phyloP scores from a whole-genome alignment of 768 basidiomycete species.

The Neoboletus subvelutipes region DNA sequence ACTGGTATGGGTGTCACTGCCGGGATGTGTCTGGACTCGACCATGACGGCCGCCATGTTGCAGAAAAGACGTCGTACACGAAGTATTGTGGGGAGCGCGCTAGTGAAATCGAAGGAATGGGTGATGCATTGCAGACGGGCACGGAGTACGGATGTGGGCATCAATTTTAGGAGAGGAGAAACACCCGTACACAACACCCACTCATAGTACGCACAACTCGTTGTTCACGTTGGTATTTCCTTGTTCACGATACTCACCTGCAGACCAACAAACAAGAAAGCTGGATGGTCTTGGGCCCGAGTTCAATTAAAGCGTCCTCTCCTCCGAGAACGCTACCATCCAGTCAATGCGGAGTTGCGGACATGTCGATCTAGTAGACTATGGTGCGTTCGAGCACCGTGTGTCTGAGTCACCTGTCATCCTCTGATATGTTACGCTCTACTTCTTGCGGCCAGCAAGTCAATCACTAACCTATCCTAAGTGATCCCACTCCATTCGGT shows the following conservation, averaged over 20 bases:
- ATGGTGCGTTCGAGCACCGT: background rate
- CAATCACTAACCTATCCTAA: background rate
- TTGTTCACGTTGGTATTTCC: background rate
- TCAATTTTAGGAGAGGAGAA: constrained; percentile 1
- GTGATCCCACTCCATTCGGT: background rate
- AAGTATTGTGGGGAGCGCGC: background rate
- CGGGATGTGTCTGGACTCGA: background rate
- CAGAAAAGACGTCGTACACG: constrained; percentile 1
- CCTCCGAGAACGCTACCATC: background rate
- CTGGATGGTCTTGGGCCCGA: background rate
- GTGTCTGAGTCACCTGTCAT: background rate
- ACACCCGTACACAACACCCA: constrained; percentile 6
- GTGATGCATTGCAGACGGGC: constrained; percentile 7
- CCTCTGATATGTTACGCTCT: background rate
- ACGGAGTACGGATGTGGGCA: background rate
- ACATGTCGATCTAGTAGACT: background rate
- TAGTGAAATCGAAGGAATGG: background rate
- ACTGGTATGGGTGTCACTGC: background rate
- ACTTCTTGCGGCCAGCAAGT: background rate
- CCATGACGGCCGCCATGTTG: constrained; percentile 6
- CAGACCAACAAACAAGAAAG: background rate
- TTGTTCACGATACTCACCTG: background rate
- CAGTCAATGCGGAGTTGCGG: background rate
- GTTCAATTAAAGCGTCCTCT: background rate
- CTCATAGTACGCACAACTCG: background rate